phyloP scores from a whole-genome alignment of 768 basidiomycete genomes.

The Leccinum pellstonianum region DNA sequence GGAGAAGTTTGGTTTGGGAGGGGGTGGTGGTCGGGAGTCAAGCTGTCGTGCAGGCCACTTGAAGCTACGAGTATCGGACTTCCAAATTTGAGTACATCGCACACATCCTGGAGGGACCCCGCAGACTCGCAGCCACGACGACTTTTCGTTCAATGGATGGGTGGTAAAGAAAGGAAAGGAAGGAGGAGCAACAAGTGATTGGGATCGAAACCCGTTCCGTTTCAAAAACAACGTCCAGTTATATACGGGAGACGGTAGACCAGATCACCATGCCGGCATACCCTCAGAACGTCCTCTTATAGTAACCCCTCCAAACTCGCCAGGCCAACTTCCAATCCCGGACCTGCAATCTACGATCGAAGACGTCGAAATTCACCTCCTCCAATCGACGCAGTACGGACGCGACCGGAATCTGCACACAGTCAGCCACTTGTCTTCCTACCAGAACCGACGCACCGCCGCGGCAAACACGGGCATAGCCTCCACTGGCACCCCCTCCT shows the following conservation, averaged over 20 bases:
- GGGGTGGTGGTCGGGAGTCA: conserved; percentile 35
- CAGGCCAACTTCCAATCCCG: conserved; percentile 79
- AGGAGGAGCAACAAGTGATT: conserved; percentile 1
- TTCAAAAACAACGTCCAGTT: conserved; percentile 4
- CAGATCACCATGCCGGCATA: conserved; percentile 33
- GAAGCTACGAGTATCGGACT: conserved; percentile 36
- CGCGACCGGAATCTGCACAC: conserved; percentile 59
- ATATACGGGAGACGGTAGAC: conserved; percentile 7
- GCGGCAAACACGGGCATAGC: conserved; percentile 73
- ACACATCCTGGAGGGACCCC: conserved; percentile 31
- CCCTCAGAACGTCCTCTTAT: conserved; percentile 38
- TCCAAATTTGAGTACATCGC: conserved; percentile 33
- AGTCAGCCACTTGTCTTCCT: conserved; percentile 2
- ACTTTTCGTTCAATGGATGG: background rate
- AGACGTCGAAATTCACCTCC: conserved; percentile 68
- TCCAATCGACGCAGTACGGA: conserved; percentile 67
- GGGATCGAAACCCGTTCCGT: background rate
- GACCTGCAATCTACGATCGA: conserved; percentile 57
- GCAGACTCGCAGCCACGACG: conserved; percentile 28
- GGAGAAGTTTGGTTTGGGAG: conserved; percentile 32
- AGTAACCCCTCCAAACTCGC: conserved; percentile 60
- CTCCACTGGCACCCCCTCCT: conserved; percentile 51
- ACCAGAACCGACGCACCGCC: conserved; percentile 50
- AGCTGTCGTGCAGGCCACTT: conserved; percentile 32
- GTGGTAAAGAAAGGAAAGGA: background rate